Evolutionary conservation across 495 filamentous ascomycete species (phyloP), one percentile per base, ranked within the genome.

Genomic region (Chaetomium tenue): DNA sequence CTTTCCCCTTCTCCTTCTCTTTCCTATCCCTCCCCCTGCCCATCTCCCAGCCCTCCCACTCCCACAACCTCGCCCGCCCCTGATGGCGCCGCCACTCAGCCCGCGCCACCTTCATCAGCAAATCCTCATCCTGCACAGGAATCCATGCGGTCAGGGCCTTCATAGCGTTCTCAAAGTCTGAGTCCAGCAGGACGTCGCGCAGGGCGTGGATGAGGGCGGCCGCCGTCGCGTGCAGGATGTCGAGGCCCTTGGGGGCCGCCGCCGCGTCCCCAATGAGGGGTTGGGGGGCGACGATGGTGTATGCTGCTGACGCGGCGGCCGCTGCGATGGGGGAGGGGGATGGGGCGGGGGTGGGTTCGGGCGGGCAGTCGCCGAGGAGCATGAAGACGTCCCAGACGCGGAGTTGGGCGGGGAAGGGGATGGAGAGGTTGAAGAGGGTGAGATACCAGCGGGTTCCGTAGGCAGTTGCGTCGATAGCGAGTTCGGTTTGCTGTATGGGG

Each of bases 381-480:
- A 99, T 92, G 77, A 99, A 98, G 0, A 96, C 91, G 70, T 99
- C 94, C 94, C 94, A 99, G 6, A 99, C 91, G 54, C 94, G 88
- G n/a, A 99, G 89, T 72, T 99, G 94, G 12, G 95, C 95, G 0
- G 91, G 84, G 70, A 98, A 99, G 3, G 94, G 94, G 63, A 99
- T 91, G 20, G 91, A 95, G 67, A 97, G 89, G 77, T 97, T 97
- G 82, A 99, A 99, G 7, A 99, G 83, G 3, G 94, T 99, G 33
- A 99, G 83, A 72, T 99, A 99, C 94, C 94, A 99, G 30, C 92
- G 82, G 0, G 93, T 97, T 37, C 92, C 95, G 74, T 97, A 99
- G 23, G 92, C 88, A 7, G 92, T 99, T 20, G 92, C 86, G 48
- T 89, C 84, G 66, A 99, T 94, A 53, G 82, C 80, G 20, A 97